Conservation (phyloP, 2,329 filamentous ascomycete species). For the Davidsoniella virescens region DNA sequence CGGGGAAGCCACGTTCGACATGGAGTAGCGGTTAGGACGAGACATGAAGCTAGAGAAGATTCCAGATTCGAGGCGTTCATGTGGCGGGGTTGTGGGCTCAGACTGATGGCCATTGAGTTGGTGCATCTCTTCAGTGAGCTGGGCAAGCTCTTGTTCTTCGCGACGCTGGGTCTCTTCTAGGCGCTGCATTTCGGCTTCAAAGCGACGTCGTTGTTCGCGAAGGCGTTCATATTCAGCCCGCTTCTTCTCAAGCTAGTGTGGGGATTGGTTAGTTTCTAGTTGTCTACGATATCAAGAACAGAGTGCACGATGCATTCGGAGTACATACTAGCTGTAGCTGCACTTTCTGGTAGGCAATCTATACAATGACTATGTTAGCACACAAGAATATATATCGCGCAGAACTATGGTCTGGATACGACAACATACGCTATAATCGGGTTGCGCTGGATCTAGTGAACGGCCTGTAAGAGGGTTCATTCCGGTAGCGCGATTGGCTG, state of each 20-base stretch:
- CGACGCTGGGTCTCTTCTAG: slow-evolving; percentile 71
- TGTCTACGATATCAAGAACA: slow-evolving; percentile 11
- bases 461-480: slow-evolving; percentile 7
- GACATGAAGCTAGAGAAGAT: slow-evolving; percentile 69
- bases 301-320: slow-evolving; percentile 18
- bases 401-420: too few species aligned
- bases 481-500: not conserved
- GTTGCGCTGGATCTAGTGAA: slow-evolving; percentile 3
- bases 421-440: slow-evolving; percentile 3
- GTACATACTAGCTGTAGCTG: slow-evolving; percentile 18
- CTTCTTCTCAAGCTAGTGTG: slow-evolving; percentile 74
- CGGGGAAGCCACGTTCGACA: slow-evolving; percentile 71
- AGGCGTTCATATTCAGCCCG: slow-evolving; percentile 83
- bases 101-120: slow-evolving; percentile 60
- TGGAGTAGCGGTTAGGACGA: slow-evolving; percentile 74
- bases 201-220: slow-evolving; percentile 72
- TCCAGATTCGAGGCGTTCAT: slow-evolving; percentile 58
- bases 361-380: not conserved
- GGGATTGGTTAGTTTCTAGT: not conserved
- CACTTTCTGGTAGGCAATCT: slow-evolving; percentile 12
- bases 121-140: slow-evolving; percentile 66
- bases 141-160: slow-evolving; percentile 69
- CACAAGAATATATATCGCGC: not conserved
- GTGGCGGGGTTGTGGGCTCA: slow-evolving; percentile 90
- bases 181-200: slow-evolving; percentile 83